Evolutionary conservation across 164 flowering plant species (phyloP), one percentile per base, ranked within the genome.

Genomic region (Macadamia integrifolia): DNA sequence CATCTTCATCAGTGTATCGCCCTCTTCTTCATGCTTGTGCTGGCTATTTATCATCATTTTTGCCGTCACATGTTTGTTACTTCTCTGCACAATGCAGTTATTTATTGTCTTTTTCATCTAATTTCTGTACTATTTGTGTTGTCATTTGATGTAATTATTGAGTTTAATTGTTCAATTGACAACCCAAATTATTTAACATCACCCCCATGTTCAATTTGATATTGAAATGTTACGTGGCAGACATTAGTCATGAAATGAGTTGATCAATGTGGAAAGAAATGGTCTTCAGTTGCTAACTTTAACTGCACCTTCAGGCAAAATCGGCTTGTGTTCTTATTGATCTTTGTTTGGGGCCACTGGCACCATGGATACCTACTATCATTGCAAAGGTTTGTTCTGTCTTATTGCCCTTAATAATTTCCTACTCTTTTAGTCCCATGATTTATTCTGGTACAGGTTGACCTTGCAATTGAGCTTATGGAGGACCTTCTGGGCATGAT

Each of bases 241-340:
- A 23, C 48, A 44, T 43, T 60, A 12, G 32, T 61, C 60, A 35
- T 61, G 32, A 7, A 61, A 35, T 30, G 18, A 32, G 63, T 66
- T 63, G 55, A 17, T 50, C 43, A 3, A 11, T 46, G 58, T 59
- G 48, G 3, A 56, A 32, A 40, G 44, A 56, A 60, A 61, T 42
- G 6, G n/a, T 46, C 30, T 49, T 53, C 15, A 17, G 18, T 53
- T 2, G 12, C 1, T 4, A 43, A 67, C 56, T 40, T 65, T 56
- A 64, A 60, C 23, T 68, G 48, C 58, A 44, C 44, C 42, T 11
- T 63, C 88, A 91, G 98, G 96, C 85, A 49, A 92, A 85, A 83
- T 86, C 96, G 60, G 89, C 96, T 28, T 86, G 94, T 78, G 78
- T 88, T 68, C 86, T 92, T 62, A 88, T 92, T 75, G 98, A 92